A percentile compares a stretch with the other conserved stretches of the same genome.
These are phyloP conservation scores for Coemansia sp. DNA, from an alignment of 192 early-diverging fungal genomes.

Conservation along the genomic window DNA sequence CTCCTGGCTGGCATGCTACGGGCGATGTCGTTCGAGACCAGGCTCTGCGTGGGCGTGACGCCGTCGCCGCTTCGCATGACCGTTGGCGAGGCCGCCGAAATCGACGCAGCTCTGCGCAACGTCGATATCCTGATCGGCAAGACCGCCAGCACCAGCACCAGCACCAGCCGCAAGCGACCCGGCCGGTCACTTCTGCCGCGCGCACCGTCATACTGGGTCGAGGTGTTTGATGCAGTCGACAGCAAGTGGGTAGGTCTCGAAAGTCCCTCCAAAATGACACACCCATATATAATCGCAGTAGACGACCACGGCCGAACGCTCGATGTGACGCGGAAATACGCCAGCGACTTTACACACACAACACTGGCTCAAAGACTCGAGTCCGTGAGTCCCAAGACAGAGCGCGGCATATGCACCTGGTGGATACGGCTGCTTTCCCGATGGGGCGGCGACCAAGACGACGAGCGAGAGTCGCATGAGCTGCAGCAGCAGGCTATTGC, in stretches of 20 bases:
- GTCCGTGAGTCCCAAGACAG: conserved; percentile 10
- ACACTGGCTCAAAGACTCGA: conserved; percentile 48
- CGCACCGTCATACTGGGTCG: conserved; percentile 57
- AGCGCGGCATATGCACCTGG: conserved; percentile 29
- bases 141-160: not conserved
- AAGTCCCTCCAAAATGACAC: conserved; percentile 5
- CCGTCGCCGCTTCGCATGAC: conserved; percentile 39
- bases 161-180: not conserved
- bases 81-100: conserved; percentile 20
- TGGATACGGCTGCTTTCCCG: conserved; percentile 42
- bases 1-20: conserved; percentile 38
- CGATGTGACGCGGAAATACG: conserved; percentile 45
- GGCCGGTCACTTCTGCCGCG: not conserved
- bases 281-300: conserved; percentile 23
- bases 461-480: conserved; percentile 54
- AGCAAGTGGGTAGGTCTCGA: conserved; percentile 56
- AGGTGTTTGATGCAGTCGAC: conserved; percentile 55
- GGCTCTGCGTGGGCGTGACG: conserved; percentile 34
- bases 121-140: conserved; percentile 9
- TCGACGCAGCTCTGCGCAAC: conserved; percentile 14
- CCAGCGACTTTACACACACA: conserved; percentile 35
- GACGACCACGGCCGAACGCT: conserved; percentile 14
- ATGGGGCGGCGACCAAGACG: conserved; percentile 21
- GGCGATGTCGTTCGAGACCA: conserved; percentile 27
- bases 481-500: conserved; percentile 42